Evolutionary conservation across 306 rosid genomes (phyloP), one percentile per base, ranked within the genome.

Genomic region (Oxytropis ochrocephala): DNA sequence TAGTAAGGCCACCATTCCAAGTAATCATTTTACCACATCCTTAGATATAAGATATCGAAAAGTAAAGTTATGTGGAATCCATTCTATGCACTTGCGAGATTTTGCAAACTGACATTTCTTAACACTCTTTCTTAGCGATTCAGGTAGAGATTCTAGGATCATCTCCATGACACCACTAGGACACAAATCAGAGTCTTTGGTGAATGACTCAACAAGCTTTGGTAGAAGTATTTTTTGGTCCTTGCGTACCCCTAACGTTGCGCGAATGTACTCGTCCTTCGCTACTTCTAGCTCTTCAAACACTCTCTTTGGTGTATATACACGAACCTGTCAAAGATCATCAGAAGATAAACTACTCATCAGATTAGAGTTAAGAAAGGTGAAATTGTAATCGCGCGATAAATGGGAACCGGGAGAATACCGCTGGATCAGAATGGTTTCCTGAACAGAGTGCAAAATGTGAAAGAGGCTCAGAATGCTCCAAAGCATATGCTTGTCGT

Each of bases 381-480:
- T 2, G 9, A 38, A 38, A 38, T 38, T 9, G 43, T 38, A 38
- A 8, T 38, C 9, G 43, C 9, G 9, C 2, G 7, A 33, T 7
- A 62, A 51, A 58, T 11, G 27, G 69, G 77, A 69, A 53, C 4
- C 29, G 35, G 72, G 67, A 58, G 39, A 60, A 54, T 91, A 94
- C 99, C 84, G 97, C 95, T 3, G 99, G 96, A 75, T 94, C 99
- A 41, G 96, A 94, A 80, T 91, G 99, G 91, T 86, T 87, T 79
- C 96, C 99, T 0, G 95, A 85, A 75, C 92, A 91, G 58, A 94
- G 95, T 7, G 89, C 95, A 32, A 94, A 91, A 77, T 87, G 91
- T 46, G 93, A 73, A 73, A 91, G 99, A 58, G 96, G 96, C 73
- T 94, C 99, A 30, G 89, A 78, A 69, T 67, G 88, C 52, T 84